Percentiles rank a stretch among this genome's conserved stretches.
These are phyloP conservation scores for Serendipita indica DNA, from an alignment of 768 basidiomycete species.

Conservation along the genomic window DNA sequence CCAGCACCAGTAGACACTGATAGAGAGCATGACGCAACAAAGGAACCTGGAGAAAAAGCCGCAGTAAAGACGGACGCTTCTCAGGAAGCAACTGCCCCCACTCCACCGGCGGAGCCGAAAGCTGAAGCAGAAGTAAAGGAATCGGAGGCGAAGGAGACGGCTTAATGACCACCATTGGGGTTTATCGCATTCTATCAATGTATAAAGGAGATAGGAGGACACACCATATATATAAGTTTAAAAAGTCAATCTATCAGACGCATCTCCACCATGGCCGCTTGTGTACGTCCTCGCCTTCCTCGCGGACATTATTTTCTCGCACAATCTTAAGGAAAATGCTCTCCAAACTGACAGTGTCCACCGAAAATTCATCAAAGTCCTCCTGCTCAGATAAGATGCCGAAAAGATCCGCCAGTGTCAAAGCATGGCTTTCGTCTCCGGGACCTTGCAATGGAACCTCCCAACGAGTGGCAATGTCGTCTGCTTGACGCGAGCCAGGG, in stretches of 20 bases:
- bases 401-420: slow-evolving; percentile 47
- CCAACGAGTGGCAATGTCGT: slow-evolving; percentile 63
- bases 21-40: too few relatives aligned
- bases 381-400: slow-evolving; percentile 32
- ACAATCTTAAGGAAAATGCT: slow-evolving; percentile 62
- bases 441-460: slow-evolving; percentile 38
- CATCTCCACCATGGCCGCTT: slow-evolving; percentile 6
- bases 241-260: background rate
- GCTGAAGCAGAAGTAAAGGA: too few relatives aligned
- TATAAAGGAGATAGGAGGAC: too few relatives aligned
- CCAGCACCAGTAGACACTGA: background rate
- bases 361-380: slow-evolving; percentile 51
- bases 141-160: too few relatives aligned
- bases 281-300: slow-evolving; percentile 24
- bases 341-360: slow-evolving; percentile 54
- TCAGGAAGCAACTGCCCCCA: too few relatives aligned
- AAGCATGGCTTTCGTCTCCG: slow-evolving; percentile 17
- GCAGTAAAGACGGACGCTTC: too few relatives aligned
- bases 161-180: too few relatives aligned
- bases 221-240: too few relatives aligned
- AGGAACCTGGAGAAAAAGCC: too few relatives aligned
- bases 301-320: slow-evolving; percentile 41
- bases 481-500: slow-evolving; percentile 48
- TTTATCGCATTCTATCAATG: too few relatives aligned
- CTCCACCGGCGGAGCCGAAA: too few relatives aligned